Conservation (phyloP, 2,329 filamentous ascomycete species). For the Rhytidhysteron rufulum region DNA sequence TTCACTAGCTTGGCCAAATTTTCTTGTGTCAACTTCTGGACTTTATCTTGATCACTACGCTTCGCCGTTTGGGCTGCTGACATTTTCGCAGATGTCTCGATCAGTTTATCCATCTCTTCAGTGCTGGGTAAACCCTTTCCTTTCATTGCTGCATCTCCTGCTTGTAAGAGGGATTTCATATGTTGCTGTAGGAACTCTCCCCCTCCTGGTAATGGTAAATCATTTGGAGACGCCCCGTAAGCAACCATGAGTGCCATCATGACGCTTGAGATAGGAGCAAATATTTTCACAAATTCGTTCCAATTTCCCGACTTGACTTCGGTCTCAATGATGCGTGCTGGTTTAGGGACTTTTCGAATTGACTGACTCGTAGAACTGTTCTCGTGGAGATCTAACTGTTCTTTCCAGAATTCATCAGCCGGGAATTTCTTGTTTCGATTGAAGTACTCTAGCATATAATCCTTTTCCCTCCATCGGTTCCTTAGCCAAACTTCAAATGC, state of each 20-base stretch:
- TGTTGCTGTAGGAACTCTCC: slow-evolving; percentile 33
- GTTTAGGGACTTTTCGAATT: slow-evolving; percentile 28
- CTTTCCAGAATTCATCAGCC: slow-evolving; percentile 52
- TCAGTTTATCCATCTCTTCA: slow-evolving; percentile 35
- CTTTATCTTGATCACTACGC: slow-evolving; percentile 20
- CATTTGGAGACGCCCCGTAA: slow-evolving; percentile 36
- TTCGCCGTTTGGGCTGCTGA: slow-evolving; percentile 27
- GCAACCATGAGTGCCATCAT: slow-evolving; percentile 46
- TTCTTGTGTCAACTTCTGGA: slow-evolving; percentile 32
- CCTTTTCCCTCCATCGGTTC: slow-evolving; percentile 88
- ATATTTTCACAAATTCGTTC: slow-evolving; percentile 51
- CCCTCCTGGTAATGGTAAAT: slow-evolving; percentile 30
- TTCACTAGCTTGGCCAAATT: slow-evolving; percentile 35
- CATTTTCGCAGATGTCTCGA: slow-evolving; percentile 30
- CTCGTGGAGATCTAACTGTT: slow-evolving; percentile 35
- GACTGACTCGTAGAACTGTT: slow-evolving; percentile 32
- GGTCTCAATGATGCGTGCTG: slow-evolving; percentile 45
- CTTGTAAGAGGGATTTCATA: slow-evolving; percentile 27
- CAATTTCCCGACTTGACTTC: slow-evolving; percentile 48
- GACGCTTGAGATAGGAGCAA: slow-evolving; percentile 49
- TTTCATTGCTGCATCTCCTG: slow-evolving; percentile 23
- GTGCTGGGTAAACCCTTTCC: slow-evolving; percentile 20
- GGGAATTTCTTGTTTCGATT: slow-evolving; percentile 73
- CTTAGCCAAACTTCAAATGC: slow-evolving; percentile 82
- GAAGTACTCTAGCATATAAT: slow-evolving; percentile 81